Percentiles rank a stretch among this genome's conserved stretches.
Conservation (phyloP, 164 flowering plant genomes). For the Berberis vulgaris region DNA sequence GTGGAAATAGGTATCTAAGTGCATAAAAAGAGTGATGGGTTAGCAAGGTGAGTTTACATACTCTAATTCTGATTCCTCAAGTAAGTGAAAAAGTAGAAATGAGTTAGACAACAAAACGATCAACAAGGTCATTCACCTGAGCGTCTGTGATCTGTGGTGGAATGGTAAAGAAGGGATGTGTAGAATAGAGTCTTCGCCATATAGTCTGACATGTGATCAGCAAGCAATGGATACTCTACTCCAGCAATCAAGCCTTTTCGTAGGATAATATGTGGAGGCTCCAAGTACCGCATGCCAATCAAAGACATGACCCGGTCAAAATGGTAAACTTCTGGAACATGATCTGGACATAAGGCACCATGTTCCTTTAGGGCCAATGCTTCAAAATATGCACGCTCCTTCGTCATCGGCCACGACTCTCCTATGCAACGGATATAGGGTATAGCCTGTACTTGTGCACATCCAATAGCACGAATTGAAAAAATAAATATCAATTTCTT, state of each 20-base stretch:
- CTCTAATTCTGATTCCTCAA: too few relatives aligned
- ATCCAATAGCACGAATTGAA: background rate
- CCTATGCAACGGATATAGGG: constrained; percentile 92
- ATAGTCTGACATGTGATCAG: constrained; percentile 74
- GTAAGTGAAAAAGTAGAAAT: too few relatives aligned
- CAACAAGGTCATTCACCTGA: constrained; percentile 35
- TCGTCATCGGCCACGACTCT: constrained; percentile 96
- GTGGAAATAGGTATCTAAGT: too few relatives aligned
- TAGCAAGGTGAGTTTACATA: too few relatives aligned
- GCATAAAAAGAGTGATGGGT: too few relatives aligned
- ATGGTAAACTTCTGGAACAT: constrained; percentile 94
- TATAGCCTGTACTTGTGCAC: constrained; percentile 49
- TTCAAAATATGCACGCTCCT: constrained; percentile 94
- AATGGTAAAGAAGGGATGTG: constrained; percentile 68
- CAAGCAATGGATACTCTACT: constrained; percentile 74
- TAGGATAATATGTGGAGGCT: constrained; percentile 90
- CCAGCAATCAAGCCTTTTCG: constrained; percentile 93
- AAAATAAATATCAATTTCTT: background rate
- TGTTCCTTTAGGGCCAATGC: constrained; percentile 59
- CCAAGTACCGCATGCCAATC: constrained; percentile 91
- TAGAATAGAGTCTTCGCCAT: constrained; percentile 80
- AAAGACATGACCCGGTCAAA: constrained; percentile 81
- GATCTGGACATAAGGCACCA: constrained; percentile 58
- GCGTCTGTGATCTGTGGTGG: constrained; percentile 76
- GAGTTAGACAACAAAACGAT: background rate